Percentiles rank a stretch among this genome's conserved stretches.
These are phyloP conservation scores for Spinacia oleracea DNA, from an alignment of 179 eudicot genomes.

Conservation along the genomic window DNA sequence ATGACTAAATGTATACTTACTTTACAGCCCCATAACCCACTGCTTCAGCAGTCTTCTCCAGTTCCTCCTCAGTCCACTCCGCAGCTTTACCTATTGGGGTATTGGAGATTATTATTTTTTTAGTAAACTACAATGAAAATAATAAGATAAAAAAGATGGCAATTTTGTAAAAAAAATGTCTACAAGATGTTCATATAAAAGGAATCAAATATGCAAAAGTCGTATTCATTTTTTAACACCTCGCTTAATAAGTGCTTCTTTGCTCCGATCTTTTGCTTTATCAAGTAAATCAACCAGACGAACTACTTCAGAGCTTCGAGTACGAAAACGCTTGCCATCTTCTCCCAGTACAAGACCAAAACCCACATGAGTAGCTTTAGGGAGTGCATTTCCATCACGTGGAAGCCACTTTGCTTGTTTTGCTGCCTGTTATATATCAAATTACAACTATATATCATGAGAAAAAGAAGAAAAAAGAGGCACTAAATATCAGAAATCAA, in stretches of 20 bases:
- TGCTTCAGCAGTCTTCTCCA: conserved; percentile 84
- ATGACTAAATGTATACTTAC: conserved; percentile 33
- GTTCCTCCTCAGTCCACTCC: conserved; percentile 67
- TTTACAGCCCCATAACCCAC: conserved; percentile 96
- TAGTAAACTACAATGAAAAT: neutral
- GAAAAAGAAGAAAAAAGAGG: conserved; percentile 23
- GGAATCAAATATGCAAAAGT: neutral
- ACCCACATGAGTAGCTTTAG: conserved; percentile 76
- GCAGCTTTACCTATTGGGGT: too few relatives aligned
- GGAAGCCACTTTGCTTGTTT: conserved; percentile 86
- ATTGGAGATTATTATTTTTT: neutral
- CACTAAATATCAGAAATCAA: conserved; percentile 12
- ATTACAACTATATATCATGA: neutral
- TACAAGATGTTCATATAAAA: neutral
- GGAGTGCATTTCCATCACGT: conserved; percentile 42
- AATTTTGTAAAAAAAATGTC: too few relatives aligned
- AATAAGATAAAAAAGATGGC: neutral
- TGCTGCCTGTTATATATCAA: conserved; percentile 50
- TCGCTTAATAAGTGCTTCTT: conserved; percentile 55
- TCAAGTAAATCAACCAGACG: conserved; percentile 73
- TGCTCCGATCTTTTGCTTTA: conserved; percentile 77
- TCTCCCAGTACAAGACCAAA: conserved; percentile 91
- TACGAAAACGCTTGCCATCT: conserved; percentile 79
- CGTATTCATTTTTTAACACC: conserved; percentile 33
- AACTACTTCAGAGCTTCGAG: conserved; percentile 77